phyloP scores from a whole-genome alignment of 352 stramenopile genomes.

The Phytophthora melonis region DNA sequence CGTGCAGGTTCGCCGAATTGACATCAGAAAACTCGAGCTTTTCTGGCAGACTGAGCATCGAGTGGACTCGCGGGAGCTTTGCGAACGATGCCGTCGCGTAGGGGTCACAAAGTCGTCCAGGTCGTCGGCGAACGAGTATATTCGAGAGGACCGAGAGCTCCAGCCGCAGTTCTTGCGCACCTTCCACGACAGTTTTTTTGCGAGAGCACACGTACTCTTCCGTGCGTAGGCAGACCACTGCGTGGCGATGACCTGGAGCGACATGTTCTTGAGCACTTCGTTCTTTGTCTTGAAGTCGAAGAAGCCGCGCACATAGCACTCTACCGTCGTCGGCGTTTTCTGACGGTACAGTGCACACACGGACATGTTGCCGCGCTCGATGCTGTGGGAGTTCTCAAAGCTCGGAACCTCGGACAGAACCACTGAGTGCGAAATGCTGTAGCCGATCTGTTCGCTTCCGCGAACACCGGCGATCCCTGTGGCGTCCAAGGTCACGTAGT shows the following conservation, averaged over 20 bases:
- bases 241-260: slow-evolving; percentile 41
- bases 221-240: slow-evolving; percentile 44
- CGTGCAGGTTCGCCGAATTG: slow-evolving; percentile 39
- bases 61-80: slow-evolving; percentile 6
- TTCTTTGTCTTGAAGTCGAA: slow-evolving; percentile 50
- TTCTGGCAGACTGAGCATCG: slow-evolving; percentile 39
- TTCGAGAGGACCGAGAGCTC: slow-evolving; percentile 36
- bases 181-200: slow-evolving; percentile 50
- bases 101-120: slow-evolving; percentile 37
- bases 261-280: slow-evolving; percentile 42
- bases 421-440: slow-evolving; percentile 55
- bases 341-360: slow-evolving; percentile 53
- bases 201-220: slow-evolving; percentile 43
- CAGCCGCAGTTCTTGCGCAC: slow-evolving; percentile 43
- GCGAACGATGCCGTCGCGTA: slow-evolving; percentile 5
- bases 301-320: slow-evolving; percentile 58
- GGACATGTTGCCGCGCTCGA: slow-evolving; percentile 61
- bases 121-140: slow-evolving; percentile 47
- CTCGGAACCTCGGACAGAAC: slow-evolving; percentile 43
- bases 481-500: slow-evolving; percentile 49
- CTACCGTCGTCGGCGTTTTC: slow-evolving; percentile 38
- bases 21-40: slow-evolving; percentile 32
- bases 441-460: slow-evolving; percentile 47
- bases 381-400: slow-evolving; percentile 36
- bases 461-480: slow-evolving; percentile 39